Evolutionary conservation across 139 green algal species (phyloP).

Genomic region (Picochlorum sp.): DNA sequence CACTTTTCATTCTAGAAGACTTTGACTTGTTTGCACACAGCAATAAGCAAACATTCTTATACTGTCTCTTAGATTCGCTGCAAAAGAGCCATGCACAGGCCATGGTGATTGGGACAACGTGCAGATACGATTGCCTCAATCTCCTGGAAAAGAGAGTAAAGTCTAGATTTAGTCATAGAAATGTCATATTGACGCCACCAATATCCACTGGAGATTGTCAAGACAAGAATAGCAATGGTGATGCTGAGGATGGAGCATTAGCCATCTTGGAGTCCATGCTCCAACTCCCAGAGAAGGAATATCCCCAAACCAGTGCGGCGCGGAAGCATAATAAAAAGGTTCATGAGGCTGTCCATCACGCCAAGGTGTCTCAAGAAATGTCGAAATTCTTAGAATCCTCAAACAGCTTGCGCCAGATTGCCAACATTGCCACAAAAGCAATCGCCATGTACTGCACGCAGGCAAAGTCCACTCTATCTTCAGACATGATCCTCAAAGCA

Average conservation of each 20-base stretch:
- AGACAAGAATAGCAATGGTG: too few species aligned
- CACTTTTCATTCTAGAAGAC: constrained; percentile 74
- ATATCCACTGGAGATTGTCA: constrained; percentile 1
- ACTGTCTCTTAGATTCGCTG: constrained; percentile 78
- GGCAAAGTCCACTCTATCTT: too few species aligned
- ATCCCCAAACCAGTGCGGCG: background rate
- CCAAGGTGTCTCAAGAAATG: constrained; percentile 4
- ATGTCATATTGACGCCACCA: constrained; percentile 26
- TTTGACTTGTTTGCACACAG: constrained; percentile 54
- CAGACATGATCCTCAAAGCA: background rate
- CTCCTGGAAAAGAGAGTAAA: constrained; percentile 78
- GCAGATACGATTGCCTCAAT: constrained; percentile 55
- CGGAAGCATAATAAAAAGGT: constrained; percentile 26
- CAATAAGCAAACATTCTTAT: constrained; percentile 70
- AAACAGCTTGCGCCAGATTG: constrained; percentile 21
- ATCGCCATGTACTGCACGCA: too few species aligned
- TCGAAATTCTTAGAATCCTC: constrained; percentile 16
- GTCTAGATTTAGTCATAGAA: constrained; percentile 55
- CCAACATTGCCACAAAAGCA: constrained; percentile 12
- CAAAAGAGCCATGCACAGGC: constrained; percentile 45
- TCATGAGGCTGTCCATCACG: background rate
- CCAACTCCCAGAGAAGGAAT: constrained; percentile 22
- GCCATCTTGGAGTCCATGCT: constrained; percentile 39
- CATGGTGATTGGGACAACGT: constrained; percentile 56
- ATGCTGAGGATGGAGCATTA: constrained; percentile 5